phyloP scores from a whole-genome alignment of 2,329 filamentous ascomycete species.

The Diaporthe citriasiana region DNA sequence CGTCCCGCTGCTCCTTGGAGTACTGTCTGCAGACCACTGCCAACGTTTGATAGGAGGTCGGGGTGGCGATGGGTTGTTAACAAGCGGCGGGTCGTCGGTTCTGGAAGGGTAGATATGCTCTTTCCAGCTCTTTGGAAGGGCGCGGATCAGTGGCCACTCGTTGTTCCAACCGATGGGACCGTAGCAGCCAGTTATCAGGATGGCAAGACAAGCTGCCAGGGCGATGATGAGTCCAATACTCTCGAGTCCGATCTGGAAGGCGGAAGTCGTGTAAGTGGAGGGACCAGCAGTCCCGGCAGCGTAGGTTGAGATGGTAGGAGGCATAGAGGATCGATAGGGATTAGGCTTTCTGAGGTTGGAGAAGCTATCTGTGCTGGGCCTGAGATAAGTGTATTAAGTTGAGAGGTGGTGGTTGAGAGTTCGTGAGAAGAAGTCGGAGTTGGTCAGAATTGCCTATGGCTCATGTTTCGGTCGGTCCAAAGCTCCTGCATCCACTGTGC shows the following conservation, averaged over 20 bases:
- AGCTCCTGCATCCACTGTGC: no score
- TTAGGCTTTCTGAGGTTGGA: background rate
- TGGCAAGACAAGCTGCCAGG: background rate
- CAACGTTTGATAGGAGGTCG: background rate
- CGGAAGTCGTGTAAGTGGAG: background rate
- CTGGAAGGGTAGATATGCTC: background rate
- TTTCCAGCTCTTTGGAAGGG: background rate
- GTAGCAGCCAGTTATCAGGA: background rate
- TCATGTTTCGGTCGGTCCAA: no score
- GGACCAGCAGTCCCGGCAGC: background rate
- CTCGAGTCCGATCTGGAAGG: background rate
- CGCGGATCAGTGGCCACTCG: conserved; percentile 8
- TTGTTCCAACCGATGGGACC: conserved; percentile 8
- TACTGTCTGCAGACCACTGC: background rate
- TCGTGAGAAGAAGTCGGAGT: no score
- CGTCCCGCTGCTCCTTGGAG: background rate
- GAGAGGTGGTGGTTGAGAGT: background rate
- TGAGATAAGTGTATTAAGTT: background rate
- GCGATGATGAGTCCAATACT: background rate
- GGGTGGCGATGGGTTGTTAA: background rate
- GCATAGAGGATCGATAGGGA: background rate
- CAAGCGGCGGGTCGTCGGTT: background rate
- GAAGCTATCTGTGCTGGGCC: background rate
- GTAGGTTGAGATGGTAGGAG: background rate
- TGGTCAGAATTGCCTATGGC: no score